Conservation (phyloP, 73 alveolate genomes). For the Uronychia binucleata region DNA sequence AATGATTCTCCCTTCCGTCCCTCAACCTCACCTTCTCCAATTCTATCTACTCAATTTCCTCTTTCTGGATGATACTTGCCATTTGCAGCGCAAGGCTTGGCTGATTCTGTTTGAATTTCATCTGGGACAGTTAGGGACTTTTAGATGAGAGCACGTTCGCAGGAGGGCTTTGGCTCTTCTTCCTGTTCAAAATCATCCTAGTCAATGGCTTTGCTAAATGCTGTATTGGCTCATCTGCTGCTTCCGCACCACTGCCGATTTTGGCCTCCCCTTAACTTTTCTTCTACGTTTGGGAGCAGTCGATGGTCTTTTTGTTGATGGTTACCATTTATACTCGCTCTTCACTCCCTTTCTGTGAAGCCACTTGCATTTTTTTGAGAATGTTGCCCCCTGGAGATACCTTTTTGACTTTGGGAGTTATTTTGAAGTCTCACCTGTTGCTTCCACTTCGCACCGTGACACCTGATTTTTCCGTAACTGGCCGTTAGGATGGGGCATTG, state of each 20-base stretch:
- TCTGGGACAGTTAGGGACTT: background rate
- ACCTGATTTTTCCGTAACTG: too few relatives aligned
- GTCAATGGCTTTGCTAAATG: background rate
- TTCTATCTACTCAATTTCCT: too few relatives aligned
- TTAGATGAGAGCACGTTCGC: background rate
- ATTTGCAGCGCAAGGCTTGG: background rate
- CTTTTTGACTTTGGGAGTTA: background rate
- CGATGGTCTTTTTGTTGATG: background rate
- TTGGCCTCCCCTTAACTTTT: too few relatives aligned
- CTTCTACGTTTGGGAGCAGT: too few relatives aligned
- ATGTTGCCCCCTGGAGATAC: background rate
- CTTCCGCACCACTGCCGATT: too few relatives aligned
- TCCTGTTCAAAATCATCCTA: background rate
- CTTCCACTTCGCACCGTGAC: too few relatives aligned
- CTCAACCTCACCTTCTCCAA: too few relatives aligned
- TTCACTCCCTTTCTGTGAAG: background rate
- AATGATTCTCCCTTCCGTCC: too few relatives aligned
- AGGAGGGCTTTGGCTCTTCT: background rate
- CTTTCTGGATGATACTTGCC: too few relatives aligned
- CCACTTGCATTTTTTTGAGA: background rate
- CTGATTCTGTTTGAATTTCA: background rate
- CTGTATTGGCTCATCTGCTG: too few relatives aligned
- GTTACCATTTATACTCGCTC: background rate
- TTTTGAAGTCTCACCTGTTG: background rate
- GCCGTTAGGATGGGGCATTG: too few relatives aligned